These are phyloP conservation scores for Salmacisia buchloeana DNA, from an alignment of 1,284 basidiomycete genomes.

Conservation along the genomic window DNA sequence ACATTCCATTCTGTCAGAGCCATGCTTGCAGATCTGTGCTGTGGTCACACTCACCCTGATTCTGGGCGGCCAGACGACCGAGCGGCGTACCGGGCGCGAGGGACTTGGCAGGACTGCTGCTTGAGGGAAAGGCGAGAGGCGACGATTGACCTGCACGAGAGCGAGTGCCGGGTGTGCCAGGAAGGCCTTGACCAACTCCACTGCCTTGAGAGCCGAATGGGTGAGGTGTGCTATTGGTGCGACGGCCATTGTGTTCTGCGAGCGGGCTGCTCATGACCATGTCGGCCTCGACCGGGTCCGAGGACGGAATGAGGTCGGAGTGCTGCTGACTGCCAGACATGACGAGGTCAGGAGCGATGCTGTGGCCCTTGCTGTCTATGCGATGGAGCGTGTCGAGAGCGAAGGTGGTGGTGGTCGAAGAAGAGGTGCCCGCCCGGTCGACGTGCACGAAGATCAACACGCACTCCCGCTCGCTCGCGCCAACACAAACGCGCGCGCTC, in stretches of 20 bases:
- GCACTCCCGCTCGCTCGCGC: no score
- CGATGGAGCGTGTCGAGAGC: not conserved
- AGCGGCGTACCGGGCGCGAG: not conserved
- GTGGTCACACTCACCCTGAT: conserved; percentile 7
- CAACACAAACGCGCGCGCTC: not conserved
- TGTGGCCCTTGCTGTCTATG: not conserved
- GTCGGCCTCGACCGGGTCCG: not conserved
- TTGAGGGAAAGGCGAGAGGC: conserved; percentile 4
- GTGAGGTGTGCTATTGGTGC: not conserved
- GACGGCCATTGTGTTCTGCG: not conserved
- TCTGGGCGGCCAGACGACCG: not conserved
- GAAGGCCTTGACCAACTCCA: not conserved
- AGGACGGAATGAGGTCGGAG: conserved; percentile 4
- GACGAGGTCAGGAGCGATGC: not conserved
- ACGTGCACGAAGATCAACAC: not conserved
- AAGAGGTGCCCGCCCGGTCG: not conserved
- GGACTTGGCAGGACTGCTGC: not conserved
- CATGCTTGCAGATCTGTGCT: no score
- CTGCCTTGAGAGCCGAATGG: not conserved
- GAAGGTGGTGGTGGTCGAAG: not conserved
- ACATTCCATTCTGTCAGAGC: no score
- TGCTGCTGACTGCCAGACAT: conserved; percentile 4
- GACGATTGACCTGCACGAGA: not conserved
- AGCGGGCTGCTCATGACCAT: conserved; percentile 3
- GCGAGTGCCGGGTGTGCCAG: not conserved